phyloP scores from a whole-genome alignment of 108 stramenopile genomes.

The Craspedostauros australis region DNA sequence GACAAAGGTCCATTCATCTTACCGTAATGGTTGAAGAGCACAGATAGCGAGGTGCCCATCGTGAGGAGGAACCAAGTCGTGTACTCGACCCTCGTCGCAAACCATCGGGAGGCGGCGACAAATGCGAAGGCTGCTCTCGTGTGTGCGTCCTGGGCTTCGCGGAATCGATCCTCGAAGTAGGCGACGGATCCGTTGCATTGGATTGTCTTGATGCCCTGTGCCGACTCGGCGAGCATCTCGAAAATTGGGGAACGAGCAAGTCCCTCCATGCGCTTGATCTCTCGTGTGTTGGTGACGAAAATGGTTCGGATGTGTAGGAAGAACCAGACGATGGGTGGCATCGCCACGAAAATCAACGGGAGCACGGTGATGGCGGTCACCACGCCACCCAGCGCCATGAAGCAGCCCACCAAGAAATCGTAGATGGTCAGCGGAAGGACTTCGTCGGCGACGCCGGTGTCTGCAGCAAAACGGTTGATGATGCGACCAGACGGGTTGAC shows the following conservation, averaged over 20 bases:
- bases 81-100: conserved; percentile 88
- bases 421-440: conserved; percentile 61
- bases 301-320: conserved; percentile 55
- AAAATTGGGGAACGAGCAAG: conserved; percentile 82
- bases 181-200: conserved; percentile 63
- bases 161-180: conserved; percentile 64
- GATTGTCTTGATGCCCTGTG: conserved; percentile 85
- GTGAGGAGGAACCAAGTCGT: conserved; percentile 61
- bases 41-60: conserved; percentile 69
- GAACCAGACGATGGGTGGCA: conserved; percentile 68
- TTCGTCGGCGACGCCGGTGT: conserved; percentile 81
- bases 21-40: too few relatives aligned
- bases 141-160: conserved; percentile 65
- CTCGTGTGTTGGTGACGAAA: conserved; percentile 73
- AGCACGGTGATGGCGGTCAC: conserved; percentile 51
- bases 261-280: conserved; percentile 84
- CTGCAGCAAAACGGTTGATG: conserved; percentile 70
- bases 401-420: conserved; percentile 61
- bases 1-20: too few relatives aligned
- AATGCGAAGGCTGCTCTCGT: conserved; percentile 79
- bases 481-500: conserved; percentile 90
- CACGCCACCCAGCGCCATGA: conserved; percentile 68
- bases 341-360: conserved; percentile 56
- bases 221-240: conserved; percentile 79
- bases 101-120: conserved; percentile 78